These are phyloP conservation scores for Aureobasidium sp. DNA, from an alignment of 2,329 filamentous ascomycete genomes.

Conservation along the genomic window DNA sequence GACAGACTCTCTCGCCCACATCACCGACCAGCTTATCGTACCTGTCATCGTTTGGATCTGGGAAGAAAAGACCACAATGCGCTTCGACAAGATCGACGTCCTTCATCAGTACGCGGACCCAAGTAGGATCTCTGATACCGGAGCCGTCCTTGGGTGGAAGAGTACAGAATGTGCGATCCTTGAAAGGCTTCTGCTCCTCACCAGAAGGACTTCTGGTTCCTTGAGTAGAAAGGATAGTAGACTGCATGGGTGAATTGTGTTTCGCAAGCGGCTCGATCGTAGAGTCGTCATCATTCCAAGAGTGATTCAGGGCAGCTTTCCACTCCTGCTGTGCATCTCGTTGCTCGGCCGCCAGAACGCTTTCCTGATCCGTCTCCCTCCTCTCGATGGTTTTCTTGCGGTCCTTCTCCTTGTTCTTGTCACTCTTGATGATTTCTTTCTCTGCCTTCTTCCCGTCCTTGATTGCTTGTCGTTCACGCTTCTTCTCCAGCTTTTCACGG, in stretches of 20 bases:
- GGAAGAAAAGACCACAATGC: slow-evolving; percentile 72
- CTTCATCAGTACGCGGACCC: slow-evolving; percentile 73
- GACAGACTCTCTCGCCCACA: slow-evolving; percentile 27
- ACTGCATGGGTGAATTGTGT: not conserved
- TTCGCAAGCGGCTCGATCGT: slow-evolving; percentile 4
- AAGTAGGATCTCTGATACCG: slow-evolving; percentile 57
- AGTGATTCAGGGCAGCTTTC: not conserved
- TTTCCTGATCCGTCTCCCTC: not conserved
- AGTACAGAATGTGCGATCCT: slow-evolving; percentile 70
- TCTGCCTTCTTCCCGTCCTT: slow-evolving; percentile 29
- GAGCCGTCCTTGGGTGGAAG: slow-evolving; percentile 51
- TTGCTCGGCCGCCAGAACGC: not conserved
- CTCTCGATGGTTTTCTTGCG: slow-evolving; percentile 12
- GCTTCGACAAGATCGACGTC: slow-evolving; percentile 77
- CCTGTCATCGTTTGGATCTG: slow-evolving; percentile 47
- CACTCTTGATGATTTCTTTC: slow-evolving; percentile 26
- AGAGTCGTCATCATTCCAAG: slow-evolving; percentile 9
- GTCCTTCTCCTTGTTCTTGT: slow-evolving; percentile 24
- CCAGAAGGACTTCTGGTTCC: not conserved
- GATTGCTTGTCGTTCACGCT: slow-evolving; percentile 22
- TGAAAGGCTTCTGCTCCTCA: slow-evolving; percentile 29
- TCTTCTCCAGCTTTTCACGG: slow-evolving; percentile 49
- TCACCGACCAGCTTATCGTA: slow-evolving; percentile 30
- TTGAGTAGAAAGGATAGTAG: not conserved
- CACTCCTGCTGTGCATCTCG: slow-evolving; percentile 9